Percentiles rank a stretch among this genome's conserved stretches.
These are phyloP conservation scores for Hanseniaspora vineae DNA, from an alignment of 805 yeast genomes.

Conservation along the genomic window DNA sequence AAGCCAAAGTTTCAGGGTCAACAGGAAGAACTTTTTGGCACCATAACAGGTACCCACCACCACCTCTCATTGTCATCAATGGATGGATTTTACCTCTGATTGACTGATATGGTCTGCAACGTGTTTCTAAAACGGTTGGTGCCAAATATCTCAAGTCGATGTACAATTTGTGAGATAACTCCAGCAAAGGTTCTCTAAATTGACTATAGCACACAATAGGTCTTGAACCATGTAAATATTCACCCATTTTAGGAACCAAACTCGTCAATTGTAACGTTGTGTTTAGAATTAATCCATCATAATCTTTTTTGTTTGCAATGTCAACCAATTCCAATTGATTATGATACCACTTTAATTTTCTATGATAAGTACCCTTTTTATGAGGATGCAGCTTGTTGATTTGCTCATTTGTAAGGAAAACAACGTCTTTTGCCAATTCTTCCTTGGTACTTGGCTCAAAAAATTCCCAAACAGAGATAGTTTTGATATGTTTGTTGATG, in stretches of 20 bases:
- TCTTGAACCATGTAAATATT: conserved; percentile 68
- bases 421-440: conserved; percentile 31
- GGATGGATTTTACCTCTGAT: conserved; percentile 93
- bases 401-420: conserved; percentile 34
- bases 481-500: conserved; percentile 43
- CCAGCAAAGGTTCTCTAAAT: conserved; percentile 66
- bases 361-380: conserved; percentile 52
- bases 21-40: conserved; percentile 69
- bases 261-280: conserved; percentile 60
- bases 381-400: conserved; percentile 41
- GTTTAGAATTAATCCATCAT: conserved; percentile 66
- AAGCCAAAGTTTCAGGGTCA: not conserved
- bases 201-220: conserved; percentile 76
- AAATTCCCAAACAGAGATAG: conserved; percentile 68
- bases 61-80: conserved; percentile 81
- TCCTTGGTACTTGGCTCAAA: conserved; percentile 53
- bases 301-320: conserved; percentile 36
- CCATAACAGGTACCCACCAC: conserved; percentile 77
- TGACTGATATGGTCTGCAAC: conserved; percentile 81
- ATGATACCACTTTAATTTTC: conserved; percentile 41
- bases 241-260: conserved; percentile 47
- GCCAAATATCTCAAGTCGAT: conserved; percentile 63
- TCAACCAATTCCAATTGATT: conserved; percentile 32
- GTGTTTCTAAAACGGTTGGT: conserved; percentile 69
- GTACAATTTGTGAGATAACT: conserved; percentile 50